A percentile compares a stretch with the other conserved stretches of the same genome.
phyloP scores from a whole-genome alignment of 169 alveolate genomes.

The Plasmodium knowlesi region DNA sequence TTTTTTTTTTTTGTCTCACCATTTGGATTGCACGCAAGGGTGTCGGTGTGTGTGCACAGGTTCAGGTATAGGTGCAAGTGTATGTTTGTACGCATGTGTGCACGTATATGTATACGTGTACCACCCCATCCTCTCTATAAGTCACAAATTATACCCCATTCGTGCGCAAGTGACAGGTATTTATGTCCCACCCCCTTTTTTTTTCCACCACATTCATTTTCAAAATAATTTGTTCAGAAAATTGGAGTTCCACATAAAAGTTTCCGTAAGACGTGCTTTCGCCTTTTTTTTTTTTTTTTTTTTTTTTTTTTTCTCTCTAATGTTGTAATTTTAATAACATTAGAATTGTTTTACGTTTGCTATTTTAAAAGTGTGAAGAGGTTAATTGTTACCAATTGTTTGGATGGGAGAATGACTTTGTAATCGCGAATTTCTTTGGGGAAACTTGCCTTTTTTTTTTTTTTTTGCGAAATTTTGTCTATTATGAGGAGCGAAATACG shows the following conservation, averaged over 20 bases:
- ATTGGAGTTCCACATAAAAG: neutral
- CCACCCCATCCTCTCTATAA: neutral
- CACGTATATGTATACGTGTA: neutral
- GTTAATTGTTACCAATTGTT: neutral
- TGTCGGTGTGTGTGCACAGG: neutral
- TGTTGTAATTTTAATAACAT: slow-evolving; percentile 14
- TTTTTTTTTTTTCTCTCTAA: neutral
- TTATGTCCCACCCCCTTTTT: neutral
- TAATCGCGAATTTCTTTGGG: neutral
- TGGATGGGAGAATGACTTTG: neutral
- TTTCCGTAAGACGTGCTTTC: neutral
- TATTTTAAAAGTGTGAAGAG: slow-evolving; percentile 4
- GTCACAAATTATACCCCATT: neutral
- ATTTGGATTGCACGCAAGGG: neutral
- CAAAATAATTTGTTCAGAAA: slow-evolving; percentile 10
- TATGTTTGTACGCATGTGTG: neutral
- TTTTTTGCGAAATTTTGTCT: neutral
- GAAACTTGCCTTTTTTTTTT: neutral
- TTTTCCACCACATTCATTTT: neutral
- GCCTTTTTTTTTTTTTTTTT: neutral
- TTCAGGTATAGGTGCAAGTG: neutral
- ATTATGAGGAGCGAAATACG: neutral
- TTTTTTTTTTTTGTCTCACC: neutral
- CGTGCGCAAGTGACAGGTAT: neutral
- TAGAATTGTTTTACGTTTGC: slow-evolving; percentile 1